Evolutionary conservation across 768 basidiomycete genomes (phyloP).

Genomic region (Kockovaella imperatae): DNA sequence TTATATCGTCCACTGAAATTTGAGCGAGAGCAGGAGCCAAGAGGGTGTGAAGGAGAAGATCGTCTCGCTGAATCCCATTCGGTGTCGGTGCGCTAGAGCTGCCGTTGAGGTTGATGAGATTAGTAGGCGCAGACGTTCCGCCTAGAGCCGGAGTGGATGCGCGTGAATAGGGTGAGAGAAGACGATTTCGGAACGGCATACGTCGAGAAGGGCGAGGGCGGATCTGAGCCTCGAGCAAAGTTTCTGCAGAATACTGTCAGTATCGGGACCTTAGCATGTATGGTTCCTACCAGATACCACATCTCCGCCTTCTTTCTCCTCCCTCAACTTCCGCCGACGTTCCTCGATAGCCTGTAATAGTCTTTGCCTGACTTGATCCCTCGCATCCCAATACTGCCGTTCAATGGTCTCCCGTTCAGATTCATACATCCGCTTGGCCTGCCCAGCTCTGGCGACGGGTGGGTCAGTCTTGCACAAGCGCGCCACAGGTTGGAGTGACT

Average conservation of each 20-base stretch:
- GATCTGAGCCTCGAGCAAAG: slow-evolving; percentile 35
- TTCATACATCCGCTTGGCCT: slow-evolving; percentile 44
- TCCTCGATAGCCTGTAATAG: slow-evolving; percentile 47
- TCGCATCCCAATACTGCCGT: slow-evolving; percentile 46
- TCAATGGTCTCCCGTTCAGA: slow-evolving; percentile 47
- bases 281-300: slow-evolving; percentile 40
- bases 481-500: slow-evolving; percentile 4
- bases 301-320: slow-evolving; percentile 49
- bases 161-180: slow-evolving; percentile 9
- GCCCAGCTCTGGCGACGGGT: slow-evolving; percentile 16
- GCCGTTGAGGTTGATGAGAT: neutral
- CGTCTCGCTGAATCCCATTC: slow-evolving; percentile 11
- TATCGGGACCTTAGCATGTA: neutral
- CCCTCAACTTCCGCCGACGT: slow-evolving; percentile 44
- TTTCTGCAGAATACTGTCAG: slow-evolving; percentile 14
- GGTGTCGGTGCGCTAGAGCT: neutral
- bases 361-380: slow-evolving; percentile 45
- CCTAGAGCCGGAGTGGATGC: neutral
- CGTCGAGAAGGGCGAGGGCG: slow-evolving; percentile 29
- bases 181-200: slow-evolving; percentile 14
- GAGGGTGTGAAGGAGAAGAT: slow-evolving; percentile 28
- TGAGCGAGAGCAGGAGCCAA: slow-evolving; percentile 27
- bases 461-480: neutral
- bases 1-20: slow-evolving; percentile 38
- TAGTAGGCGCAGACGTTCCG: neutral